Base-by-base conservation (phyloP, 2,329 filamentous ascomycete species). In the Diaporthe longicolla region DNA sequence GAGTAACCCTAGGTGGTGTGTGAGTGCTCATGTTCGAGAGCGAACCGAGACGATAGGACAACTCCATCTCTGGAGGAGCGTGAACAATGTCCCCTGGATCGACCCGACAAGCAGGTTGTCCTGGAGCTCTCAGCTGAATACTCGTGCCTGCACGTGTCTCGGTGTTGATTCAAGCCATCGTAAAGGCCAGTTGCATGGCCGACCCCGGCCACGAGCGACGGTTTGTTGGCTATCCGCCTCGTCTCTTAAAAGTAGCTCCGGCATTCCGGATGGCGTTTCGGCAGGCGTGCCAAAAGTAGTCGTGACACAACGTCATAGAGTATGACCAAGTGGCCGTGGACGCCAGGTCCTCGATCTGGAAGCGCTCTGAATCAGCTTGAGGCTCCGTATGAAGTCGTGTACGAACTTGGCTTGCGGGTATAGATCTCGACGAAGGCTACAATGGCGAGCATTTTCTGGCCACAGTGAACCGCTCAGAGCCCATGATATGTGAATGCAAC, bases 11-110 rank as follows among this genome's bases (percentile, higher is more conserved):
- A 71, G 24, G 15, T 15, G 24, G 70, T 45, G 19, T 21, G 24
- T 76, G 73, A 76, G 43, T 76, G 74, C 74, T 71, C 72, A 76
- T 65, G 74, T 74, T 76, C 43, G 72, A 74, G 57, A 37, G 58
- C 29, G 65, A 74, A 55, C 63, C 74, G 72, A 74, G 73, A 59
- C 52, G 65, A n/a, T 24, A 50, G 32, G 32, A 43, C 24, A 43
- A 35, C 52, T 74, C 54, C 24, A 35, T 15, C 65, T 69, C 54
- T 61, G 59, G 48, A 63, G 3, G n/a, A 21, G 29, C 13, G 19
- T 43, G 24, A 54, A 48, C 48, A 54, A 45, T 29, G 43, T 17
- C 32, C 24, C 50, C 13, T 29, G 24, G 17, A 17, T 24, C 55
- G 21, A 37, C 52, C 24, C 26, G 45, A 45, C 29, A 32, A n/a